Evolutionary conservation across 371 early-diverging fungal genomes (phyloP).

Genomic region (Gilbertella persicaria): DNA sequence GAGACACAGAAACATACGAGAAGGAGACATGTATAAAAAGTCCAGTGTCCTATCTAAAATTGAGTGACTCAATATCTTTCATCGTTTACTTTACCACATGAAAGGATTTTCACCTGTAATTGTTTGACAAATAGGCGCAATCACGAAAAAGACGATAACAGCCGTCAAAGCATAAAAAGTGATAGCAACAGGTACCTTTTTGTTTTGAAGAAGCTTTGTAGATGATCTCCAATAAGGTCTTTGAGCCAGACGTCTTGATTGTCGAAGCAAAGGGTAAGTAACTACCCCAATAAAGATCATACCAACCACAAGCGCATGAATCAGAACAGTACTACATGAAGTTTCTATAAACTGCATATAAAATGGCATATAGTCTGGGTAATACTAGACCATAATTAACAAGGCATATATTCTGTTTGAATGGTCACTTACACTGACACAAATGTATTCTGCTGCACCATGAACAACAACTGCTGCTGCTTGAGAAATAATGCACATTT

Average conservation of each 20-base stretch:
- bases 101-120: slow-evolving; percentile 59
- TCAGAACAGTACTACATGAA: slow-evolving; percentile 33
- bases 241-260: slow-evolving; percentile 52
- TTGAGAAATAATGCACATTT: slow-evolving; percentile 67
- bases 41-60: slow-evolving; percentile 47
- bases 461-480: slow-evolving; percentile 54
- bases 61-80: neutral
- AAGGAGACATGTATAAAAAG: slow-evolving; percentile 49
- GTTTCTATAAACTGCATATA: slow-evolving; percentile 28
- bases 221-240: slow-evolving; percentile 45
- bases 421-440: slow-evolving; percentile 23
- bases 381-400: no score
- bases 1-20: slow-evolving; percentile 51
- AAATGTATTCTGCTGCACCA: slow-evolving; percentile 38
- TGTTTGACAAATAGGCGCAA: slow-evolving; percentile 51
- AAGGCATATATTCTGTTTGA: no score
- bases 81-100: slow-evolving; percentile 45
- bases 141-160: slow-evolving; percentile 38
- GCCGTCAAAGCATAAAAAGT: slow-evolving; percentile 45
- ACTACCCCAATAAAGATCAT: slow-evolving; percentile 69
- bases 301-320: slow-evolving; percentile 64
- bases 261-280: slow-evolving; percentile 54
- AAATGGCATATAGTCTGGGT: slow-evolving; percentile 24
- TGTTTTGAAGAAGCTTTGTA: slow-evolving; percentile 11
- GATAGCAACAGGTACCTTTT: slow-evolving; percentile 31